Conservation (phyloP, 2,329 filamentous ascomycete species). For the Diaporthe australafricana region DNA sequence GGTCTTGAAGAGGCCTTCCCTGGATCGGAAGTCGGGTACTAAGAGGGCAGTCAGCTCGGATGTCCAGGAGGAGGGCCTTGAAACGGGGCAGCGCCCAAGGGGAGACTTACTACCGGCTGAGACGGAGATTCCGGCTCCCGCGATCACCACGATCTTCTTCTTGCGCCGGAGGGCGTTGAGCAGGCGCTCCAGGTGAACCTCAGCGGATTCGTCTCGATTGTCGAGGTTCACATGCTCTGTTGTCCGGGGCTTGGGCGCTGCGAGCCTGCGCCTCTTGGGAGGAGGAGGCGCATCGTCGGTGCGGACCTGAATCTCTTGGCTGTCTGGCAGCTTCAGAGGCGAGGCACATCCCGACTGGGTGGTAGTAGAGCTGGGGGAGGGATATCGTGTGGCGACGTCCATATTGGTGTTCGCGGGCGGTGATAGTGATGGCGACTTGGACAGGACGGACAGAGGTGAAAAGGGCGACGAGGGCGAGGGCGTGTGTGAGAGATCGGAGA, state of each 20-base stretch:
- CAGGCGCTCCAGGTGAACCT: slow-evolving; percentile 76
- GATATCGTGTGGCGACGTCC: slow-evolving; percentile 60
- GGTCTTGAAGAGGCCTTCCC: slow-evolving; percentile 87
- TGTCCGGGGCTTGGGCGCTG: slow-evolving; percentile 71
- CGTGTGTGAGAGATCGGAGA: slow-evolving; percentile 66
- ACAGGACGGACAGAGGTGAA: slow-evolving; percentile 66
- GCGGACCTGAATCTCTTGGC: slow-evolving; percentile 52
- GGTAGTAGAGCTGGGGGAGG: slow-evolving; percentile 61
- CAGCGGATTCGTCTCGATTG: slow-evolving; percentile 59
- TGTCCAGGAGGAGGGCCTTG: slow-evolving; percentile 9
- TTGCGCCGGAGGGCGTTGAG: slow-evolving; percentile 83
- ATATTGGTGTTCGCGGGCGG: slow-evolving; percentile 41
- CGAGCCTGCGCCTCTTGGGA: slow-evolving; percentile 79
- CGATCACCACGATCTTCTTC: slow-evolving; percentile 96
- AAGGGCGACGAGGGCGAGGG: slow-evolving; percentile 57
- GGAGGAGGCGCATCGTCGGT: slow-evolving; percentile 72
- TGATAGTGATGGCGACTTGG: slow-evolving; percentile 63
- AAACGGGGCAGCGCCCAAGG: slow-evolving; percentile 31
- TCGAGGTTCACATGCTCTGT: slow-evolving; percentile 85
- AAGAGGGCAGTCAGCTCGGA: slow-evolving; percentile 37
- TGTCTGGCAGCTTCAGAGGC: slow-evolving; percentile 58
- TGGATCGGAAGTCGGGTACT: slow-evolving; percentile 97
- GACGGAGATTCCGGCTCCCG: slow-evolving; percentile 96
- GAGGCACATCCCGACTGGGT: slow-evolving; percentile 62
- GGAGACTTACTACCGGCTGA: slow-evolving; percentile 84